Evolutionary conservation across 2,329 filamentous ascomycete genomes (phyloP), one percentile per base, ranked within the genome.

Genomic region (Zelopaecilomyces penicillatus): DNA sequence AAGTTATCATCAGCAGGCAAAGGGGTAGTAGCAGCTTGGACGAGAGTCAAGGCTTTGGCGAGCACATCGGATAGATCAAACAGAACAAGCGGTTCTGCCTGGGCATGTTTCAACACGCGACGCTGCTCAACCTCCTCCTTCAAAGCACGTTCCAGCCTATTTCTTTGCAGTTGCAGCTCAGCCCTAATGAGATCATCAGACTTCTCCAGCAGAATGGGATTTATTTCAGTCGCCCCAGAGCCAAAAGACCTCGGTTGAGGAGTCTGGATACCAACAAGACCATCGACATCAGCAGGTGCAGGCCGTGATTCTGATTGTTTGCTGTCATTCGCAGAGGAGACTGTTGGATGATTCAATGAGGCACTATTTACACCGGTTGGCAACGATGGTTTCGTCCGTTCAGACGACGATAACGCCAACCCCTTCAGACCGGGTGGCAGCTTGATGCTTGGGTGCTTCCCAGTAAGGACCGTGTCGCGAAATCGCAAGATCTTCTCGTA

Each of bases 191-290:
- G 72, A 60, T 87, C 81, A 60, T 88, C 85, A 54, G 89, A 90
- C 65, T 95, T 95, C 59, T 87, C 83, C 63, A 94, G 74, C 54
- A 94, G 74, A 49, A 94, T 81, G 41, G 88, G 87, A 63, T 94
- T 80, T 67, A 93, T 85, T 63, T 83, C 82, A 48, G 81, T 79
- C 52, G 74, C 76, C 47, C 69, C 66, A 53, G 74, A 65, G 49
- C 35, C 39, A 41, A 43, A 39, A 35, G 38, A 29, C 37, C 38
- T 44, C 35, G 33, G 28, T 28, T 33, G 30, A 32, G 39, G 12
- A 6, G 12, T 12, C 26, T 38, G 36, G 29, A 37, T 29, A 34
- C 27, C 39, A 39, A 37, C 28, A 6, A n/a, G 8, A 7, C 37
- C 33, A 39, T 26, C 7, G 28, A 19, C 39, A 10, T 37, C 37